Conservation (phyloP, 139 green algal species). For the Chlamydomonas schloesseri region DNA sequence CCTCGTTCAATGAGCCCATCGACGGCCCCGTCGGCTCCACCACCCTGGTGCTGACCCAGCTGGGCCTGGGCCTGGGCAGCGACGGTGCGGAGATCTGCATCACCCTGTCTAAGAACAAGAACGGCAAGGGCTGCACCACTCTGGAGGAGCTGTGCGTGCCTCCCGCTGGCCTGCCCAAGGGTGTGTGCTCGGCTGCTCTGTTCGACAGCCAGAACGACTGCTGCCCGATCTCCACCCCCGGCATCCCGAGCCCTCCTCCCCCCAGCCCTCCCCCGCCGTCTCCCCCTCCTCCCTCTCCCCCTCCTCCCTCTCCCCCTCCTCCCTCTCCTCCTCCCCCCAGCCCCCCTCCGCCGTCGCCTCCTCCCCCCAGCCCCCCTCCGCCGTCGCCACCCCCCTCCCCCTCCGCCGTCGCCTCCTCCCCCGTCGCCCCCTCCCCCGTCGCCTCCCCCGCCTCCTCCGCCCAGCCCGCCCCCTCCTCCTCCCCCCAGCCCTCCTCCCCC, state of each 20-base stretch:
- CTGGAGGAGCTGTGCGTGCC: slow-evolving; percentile 3
- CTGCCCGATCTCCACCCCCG: slow-evolving; percentile 6
- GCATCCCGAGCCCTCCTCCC: not conserved
- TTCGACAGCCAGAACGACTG: not conserved
- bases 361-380: too few species aligned
- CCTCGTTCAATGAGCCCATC: not conserved
- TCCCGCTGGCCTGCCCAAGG: not conserved
- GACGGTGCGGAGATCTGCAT: slow-evolving; percentile 5
- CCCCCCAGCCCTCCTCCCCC: too few species aligned
- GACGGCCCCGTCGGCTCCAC: not conserved
- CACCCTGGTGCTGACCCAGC: not conserved
- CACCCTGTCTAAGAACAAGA: not conserved
- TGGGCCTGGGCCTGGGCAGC: not conserved
- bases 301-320: too few species aligned
- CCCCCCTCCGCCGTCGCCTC: too few species aligned
- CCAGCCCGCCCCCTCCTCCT: too few species aligned
- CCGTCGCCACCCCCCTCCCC: too few species aligned
- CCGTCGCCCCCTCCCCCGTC: too few species aligned
- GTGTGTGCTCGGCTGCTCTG: not conserved
- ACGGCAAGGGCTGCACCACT: not conserved
- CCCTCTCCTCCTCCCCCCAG: too few species aligned
- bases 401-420: too few species aligned
- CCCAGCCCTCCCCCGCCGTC: not conserved
- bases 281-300: too few species aligned
- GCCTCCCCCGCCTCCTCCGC: too few species aligned